phyloP scores from a whole-genome alignment of 2,329 filamentous ascomycete genomes.

The Exophiala phaeomuriformis region DNA sequence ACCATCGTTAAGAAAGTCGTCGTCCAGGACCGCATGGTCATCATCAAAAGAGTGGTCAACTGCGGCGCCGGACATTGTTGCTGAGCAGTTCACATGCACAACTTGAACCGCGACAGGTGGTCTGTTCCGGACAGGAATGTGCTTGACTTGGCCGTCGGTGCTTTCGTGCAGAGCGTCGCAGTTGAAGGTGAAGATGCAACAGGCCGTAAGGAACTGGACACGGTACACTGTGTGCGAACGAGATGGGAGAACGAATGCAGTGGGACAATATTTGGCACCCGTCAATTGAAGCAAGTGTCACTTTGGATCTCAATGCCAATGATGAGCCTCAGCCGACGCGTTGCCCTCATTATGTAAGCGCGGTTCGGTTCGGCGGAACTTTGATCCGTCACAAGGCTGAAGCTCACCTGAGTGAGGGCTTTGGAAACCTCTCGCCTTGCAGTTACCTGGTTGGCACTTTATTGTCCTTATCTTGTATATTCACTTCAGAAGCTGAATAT shows the following conservation, averaged over 20 bases:
- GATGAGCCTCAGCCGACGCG: neutral
- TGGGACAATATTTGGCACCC: neutral
- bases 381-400: neutral
- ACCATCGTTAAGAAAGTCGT: constrained; percentile 37
- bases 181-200: too few relatives aligned
- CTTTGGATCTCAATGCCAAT: neutral
- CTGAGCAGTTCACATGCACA: constrained; percentile 11
- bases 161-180: neutral
- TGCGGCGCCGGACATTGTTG: constrained; percentile 31
- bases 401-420: too few relatives aligned
- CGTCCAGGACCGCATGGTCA: constrained; percentile 26
- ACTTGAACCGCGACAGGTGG: neutral
- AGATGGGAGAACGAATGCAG: neutral
- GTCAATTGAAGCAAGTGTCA: neutral
- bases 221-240: neutral
- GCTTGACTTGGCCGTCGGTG: neutral
- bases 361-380: neutral
- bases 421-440: too few relatives aligned
- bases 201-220: neutral
- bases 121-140: neutral
- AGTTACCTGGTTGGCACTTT: neutral
- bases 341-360: neutral
- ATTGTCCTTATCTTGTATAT: too few relatives aligned
- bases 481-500: too few relatives aligned
- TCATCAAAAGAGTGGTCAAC: constrained; percentile 23